A percentile compares a stretch with the other conserved stretches of the same genome.
phyloP scores from a whole-genome alignment of 306 rosid species.

The Casuarina equisetifolia region DNA sequence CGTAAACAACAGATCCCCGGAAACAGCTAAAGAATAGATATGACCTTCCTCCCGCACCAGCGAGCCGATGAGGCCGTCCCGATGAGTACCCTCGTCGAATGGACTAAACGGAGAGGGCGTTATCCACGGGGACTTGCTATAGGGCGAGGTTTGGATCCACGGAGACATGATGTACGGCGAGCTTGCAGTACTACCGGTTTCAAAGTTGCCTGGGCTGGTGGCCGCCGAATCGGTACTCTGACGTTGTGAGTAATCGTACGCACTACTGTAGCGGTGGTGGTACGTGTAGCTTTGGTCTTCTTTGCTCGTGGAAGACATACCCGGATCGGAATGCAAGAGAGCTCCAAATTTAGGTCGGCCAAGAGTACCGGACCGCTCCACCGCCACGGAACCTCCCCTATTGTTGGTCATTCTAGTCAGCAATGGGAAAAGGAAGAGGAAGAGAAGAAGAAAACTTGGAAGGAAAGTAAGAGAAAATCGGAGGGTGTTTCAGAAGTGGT shows the following conservation, averaged over 20 bases:
- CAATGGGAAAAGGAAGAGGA: background rate
- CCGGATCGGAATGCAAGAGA: slow-evolving; percentile 51
- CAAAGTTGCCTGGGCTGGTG: slow-evolving; percentile 15
- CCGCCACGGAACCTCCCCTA: slow-evolving; percentile 38
- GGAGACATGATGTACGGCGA: slow-evolving; percentile 75
- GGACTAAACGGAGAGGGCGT: slow-evolving; percentile 17
- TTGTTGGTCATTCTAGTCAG: slow-evolving; percentile 46
- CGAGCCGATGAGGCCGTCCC: slow-evolving; percentile 65
- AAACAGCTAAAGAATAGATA: slow-evolving; percentile 73
- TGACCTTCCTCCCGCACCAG: slow-evolving; percentile 84
- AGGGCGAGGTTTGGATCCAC: slow-evolving; percentile 60
- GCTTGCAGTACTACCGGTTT: slow-evolving; percentile 30
- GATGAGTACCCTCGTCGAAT: slow-evolving; percentile 10
- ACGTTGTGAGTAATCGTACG: slow-evolving; percentile 3
- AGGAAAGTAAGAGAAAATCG: background rate
- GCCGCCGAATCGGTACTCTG: slow-evolving; percentile 32
- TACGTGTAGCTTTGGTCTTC: background rate
- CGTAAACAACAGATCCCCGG: slow-evolving; percentile 65
- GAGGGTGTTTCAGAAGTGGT: background rate
- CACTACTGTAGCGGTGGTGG: background rate
- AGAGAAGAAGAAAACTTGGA: background rate
- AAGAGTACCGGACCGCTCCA: slow-evolving; percentile 23
- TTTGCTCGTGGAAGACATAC: slow-evolving; percentile 6
- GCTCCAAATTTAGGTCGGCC: slow-evolving; percentile 50
- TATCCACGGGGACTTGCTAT: slow-evolving; percentile 72